Conservation (phyloP, 495 filamentous ascomycete genomes). For the Elasticomyces elasticus region DNA sequence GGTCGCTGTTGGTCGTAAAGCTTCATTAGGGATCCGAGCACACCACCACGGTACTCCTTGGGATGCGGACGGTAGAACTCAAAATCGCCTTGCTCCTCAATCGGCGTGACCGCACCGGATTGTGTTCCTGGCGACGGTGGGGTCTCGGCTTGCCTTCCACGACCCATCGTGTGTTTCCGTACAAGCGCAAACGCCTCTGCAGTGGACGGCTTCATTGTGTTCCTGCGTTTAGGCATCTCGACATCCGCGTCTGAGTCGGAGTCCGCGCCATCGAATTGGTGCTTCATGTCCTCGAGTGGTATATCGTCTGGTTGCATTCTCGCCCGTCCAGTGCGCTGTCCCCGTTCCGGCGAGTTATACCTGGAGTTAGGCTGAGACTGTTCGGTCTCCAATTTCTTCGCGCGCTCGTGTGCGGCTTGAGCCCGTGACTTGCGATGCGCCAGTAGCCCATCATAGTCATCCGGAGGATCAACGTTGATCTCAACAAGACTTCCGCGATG, state of each 20-base stretch:
- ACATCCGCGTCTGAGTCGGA: conserved; percentile 20
- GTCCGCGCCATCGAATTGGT: conserved; percentile 27
- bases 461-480: conserved; percentile 5
- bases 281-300: conserved; percentile 26
- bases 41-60: conserved; percentile 60
- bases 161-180: conserved; percentile 37
- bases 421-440: conserved; percentile 4
- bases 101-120: conserved; percentile 52
- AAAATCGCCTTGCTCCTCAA: conserved; percentile 47
- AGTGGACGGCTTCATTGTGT: conserved; percentile 20
- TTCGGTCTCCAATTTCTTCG: conserved; percentile 21
- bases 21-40: conserved; percentile 69
- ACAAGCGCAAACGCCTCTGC: conserved; percentile 43
- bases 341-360: conserved; percentile 15
- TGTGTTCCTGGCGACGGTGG: conserved; percentile 29
- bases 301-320: conserved; percentile 28
- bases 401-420: conserved; percentile 20
- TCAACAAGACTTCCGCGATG: neutral
- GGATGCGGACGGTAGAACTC: conserved; percentile 62
- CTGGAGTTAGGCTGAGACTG: conserved; percentile 11
- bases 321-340: neutral
- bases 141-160: conserved; percentile 7
- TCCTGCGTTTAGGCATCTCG: conserved; percentile 11
- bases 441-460: conserved; percentile 3
- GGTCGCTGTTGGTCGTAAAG: conserved; percentile 39